phyloP scores from a whole-genome alignment of 306 rosid genomes.

The Sindora glabra region DNA sequence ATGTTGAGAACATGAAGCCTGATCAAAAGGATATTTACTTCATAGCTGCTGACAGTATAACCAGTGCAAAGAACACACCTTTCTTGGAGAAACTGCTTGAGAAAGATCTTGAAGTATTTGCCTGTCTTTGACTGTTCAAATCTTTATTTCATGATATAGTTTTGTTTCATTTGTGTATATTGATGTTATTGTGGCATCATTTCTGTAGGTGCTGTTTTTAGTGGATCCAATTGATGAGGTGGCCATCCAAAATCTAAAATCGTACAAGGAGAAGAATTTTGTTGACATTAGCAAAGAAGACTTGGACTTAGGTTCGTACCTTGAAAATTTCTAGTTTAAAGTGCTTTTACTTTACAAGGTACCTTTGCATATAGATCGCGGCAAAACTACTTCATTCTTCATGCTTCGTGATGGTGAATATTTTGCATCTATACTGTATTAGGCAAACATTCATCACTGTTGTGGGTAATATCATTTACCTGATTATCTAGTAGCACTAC shows the following conservation, averaged over 20 bases:
- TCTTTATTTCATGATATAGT: neutral
- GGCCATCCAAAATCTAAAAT: constrained; percentile 84
- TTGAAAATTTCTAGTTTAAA: neutral
- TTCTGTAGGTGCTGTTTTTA: constrained; percentile 69
- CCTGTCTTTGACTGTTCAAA: neutral
- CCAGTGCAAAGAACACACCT: constrained; percentile 86
- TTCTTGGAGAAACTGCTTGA: constrained; percentile 82
- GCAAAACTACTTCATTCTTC: neutral
- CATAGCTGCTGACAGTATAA: constrained; percentile 89
- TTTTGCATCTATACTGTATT: neutral
- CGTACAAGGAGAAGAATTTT: constrained; percentile 86
- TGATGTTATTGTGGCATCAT: constrained; percentile 14
- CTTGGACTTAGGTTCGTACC: constrained; percentile 67
- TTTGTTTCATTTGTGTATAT: neutral
- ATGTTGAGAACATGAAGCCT: constrained; percentile 92
- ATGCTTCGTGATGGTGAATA: neutral
- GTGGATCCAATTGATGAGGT: constrained; percentile 97
- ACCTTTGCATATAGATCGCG: neutral
- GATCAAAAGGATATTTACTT: constrained; percentile 92
- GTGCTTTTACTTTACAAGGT: neutral
- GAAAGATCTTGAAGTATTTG: constrained; percentile 73
- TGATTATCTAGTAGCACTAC: too few relatives aligned
- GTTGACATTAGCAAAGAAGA: constrained; percentile 98
- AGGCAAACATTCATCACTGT: neutral
- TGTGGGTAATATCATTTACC: neutral